A percentile compares a stretch with the other conserved stretches of the same genome.
phyloP scores from a whole-genome alignment of 345 rosid species.

The Sisymbrium irio region DNA sequence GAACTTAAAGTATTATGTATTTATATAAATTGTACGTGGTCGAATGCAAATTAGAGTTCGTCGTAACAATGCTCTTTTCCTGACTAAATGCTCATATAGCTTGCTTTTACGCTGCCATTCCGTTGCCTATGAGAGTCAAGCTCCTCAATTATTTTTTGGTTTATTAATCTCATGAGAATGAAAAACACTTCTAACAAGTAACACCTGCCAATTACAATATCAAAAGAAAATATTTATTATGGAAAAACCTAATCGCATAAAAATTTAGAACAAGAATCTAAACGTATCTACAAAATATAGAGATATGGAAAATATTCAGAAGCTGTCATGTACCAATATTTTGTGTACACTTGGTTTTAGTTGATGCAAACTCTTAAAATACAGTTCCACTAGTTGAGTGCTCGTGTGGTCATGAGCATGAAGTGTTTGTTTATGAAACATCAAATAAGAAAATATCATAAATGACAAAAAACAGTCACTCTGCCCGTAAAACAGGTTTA shows the following conservation, averaged over 20 bases:
- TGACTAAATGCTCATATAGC: constrained; percentile 5
- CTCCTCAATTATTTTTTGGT: background rate
- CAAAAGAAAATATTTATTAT: too few relatives aligned
- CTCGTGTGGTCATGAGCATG: background rate
- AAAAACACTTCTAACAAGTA: background rate
- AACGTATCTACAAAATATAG: background rate
- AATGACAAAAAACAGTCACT: background rate
- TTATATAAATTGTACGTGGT: constrained; percentile 29
- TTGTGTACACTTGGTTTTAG: too few relatives aligned
- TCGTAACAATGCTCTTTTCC: constrained; percentile 7
- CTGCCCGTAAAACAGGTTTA: too few relatives aligned
- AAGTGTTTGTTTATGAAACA: background rate
- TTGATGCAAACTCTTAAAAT: too few relatives aligned
- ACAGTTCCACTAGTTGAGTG: background rate
- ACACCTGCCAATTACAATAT: background rate
- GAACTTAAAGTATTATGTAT: constrained; percentile 23
- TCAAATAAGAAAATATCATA: too few relatives aligned
- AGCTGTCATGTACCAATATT: background rate
- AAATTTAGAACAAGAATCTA: background rate
- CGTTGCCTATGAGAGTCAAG: background rate
- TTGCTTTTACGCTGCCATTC: background rate
- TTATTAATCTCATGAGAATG: background rate
- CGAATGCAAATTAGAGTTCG: constrained; percentile 33
- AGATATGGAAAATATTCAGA: background rate
- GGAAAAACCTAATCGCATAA: background rate